Base-by-base conservation (phyloP, 139 green algal species). In the Nannochloris sp. region DNA sequence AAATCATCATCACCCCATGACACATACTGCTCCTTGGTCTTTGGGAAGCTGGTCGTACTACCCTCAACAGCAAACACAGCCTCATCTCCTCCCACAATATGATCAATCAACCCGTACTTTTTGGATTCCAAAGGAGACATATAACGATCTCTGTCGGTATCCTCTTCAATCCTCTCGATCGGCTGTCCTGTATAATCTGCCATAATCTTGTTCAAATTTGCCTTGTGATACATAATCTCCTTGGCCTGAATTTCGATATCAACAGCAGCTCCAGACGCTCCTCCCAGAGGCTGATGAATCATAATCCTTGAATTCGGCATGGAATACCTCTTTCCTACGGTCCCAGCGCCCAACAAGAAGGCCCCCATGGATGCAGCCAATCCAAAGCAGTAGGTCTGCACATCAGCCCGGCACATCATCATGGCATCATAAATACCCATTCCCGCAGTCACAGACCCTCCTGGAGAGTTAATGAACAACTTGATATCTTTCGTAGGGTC, bases 161-260 rank as follows among this genome's bases (percentile, higher is more conserved):
- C 93, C 75, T 93, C 81, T 73, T 98, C 91, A 60, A 98, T 87
- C 77, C 84, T 77, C 40, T 85, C 78, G 40, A 94, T 79, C 13
- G 87, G 79, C 76, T 95, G 84, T 10, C 72, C 59, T 0, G 86
- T 95, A 84, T 89, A 92, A 13, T 89, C 84, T 5, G 90, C 76
- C 87, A 98, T 96, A 77, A 99, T 96, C 61, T 85, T 78, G 78
- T 97, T 97, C 44, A 99, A 78, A 79, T 97, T 98, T 48, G 81
- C 85, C 73, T 98, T 98, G 79, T 99, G 93, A 78, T 92, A 98
- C 91, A 99, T 97, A 77, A 99, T 99, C 78, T 99, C 93, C 66
- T 91, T 89, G 59, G 93, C 91, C 82, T 96, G 85, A 67, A 94
- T 91, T 74, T 89, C 87, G 56, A 94, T 86, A 70, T 94, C 87